Evolutionary conservation across 2,329 filamentous ascomycete species (phyloP), one percentile per base, ranked within the genome.

Genomic region (Fusarium sp.): DNA sequence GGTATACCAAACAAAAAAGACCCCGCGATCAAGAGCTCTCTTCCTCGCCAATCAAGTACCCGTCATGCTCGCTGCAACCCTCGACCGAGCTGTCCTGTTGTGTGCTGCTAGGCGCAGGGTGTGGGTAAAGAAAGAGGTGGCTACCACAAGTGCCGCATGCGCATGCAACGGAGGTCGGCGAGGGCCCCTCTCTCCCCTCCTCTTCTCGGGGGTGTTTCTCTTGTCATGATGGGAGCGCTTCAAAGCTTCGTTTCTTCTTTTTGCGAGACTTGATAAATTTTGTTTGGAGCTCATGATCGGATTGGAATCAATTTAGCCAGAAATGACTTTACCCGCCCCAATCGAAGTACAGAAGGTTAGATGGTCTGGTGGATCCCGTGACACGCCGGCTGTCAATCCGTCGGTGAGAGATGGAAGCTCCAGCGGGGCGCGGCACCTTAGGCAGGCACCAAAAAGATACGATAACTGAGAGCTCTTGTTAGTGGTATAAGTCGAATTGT

Each of bases 211-310:
- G 56, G 31, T 29, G 50, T 36, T 31, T 34, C 50, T 58, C 62
- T 60, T 69, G 49, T 70, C 68, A 71, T 70, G 68, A 70, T 55
- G 68, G 68, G 68, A 68, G 68, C 68, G 68, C 68, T 70, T 70
- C 36, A 11, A 27, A 13, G 10, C 56, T 23, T 20, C 16, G 38
- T 40, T 29, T 27, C 36, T 59, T 34, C 31, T 55, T 27, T 27
- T 34, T 34, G 27, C 29, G 18, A 11, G 20, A 34, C 33, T 42
- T n/a, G 34, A 16, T 38, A 38, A 58, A 44, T 25, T 57, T 29
- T 57, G 36, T 38, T 46, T 18, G 38, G 18, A 18, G 55, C 42
- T 46, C 42, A 34, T 49, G 55, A 59, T 59, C 27, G 59, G 8
- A 20, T 42, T 46, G 7, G 20, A 46, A 10, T 25, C 20, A 46